phyloP scores from a whole-genome alignment of 192 early-diverging fungal species.

The Lobulomyces angularis region DNA sequence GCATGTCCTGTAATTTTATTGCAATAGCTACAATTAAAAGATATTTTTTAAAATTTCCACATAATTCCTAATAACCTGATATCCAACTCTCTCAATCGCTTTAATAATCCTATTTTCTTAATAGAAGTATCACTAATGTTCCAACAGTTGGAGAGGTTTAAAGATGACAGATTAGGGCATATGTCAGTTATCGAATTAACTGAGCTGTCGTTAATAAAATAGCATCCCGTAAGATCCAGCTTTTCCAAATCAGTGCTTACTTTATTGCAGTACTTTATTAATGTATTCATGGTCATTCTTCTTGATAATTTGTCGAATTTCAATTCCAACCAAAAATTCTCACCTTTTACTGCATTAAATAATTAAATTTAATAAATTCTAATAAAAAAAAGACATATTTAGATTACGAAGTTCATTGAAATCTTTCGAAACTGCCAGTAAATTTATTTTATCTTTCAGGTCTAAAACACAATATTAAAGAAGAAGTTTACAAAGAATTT shows the following conservation, averaged over 20 bases:
- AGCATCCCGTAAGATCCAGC: slow-evolving; percentile 25
- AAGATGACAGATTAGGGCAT: slow-evolving; percentile 25
- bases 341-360: too few relatives aligned
- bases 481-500: too few relatives aligned
- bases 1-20: slow-evolving; percentile 30
- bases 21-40: too few relatives aligned
- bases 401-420: too few relatives aligned
- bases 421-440: too few relatives aligned
- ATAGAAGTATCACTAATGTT: slow-evolving; percentile 32
- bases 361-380: too few relatives aligned
- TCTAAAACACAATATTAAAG: too few relatives aligned
- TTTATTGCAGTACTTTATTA: slow-evolving; percentile 4
- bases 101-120: slow-evolving; percentile 9
- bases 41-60: too few relatives aligned
- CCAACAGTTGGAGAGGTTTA: slow-evolving; percentile 39
- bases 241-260: slow-evolving; percentile 13
- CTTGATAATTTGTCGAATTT: slow-evolving; percentile 20
- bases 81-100: slow-evolving; percentile 17
- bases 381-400: too few relatives aligned
- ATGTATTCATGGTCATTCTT: slow-evolving; percentile 6
- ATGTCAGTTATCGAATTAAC: slow-evolving; percentile 12
- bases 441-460: too few relatives aligned
- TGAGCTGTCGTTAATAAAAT: slow-evolving; percentile 23
- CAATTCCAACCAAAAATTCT: slow-evolving; percentile 21
- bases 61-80: too few relatives aligned